phyloP scores from a whole-genome alignment of 129 eudicot species.

The Artemisia tridentata region DNA sequence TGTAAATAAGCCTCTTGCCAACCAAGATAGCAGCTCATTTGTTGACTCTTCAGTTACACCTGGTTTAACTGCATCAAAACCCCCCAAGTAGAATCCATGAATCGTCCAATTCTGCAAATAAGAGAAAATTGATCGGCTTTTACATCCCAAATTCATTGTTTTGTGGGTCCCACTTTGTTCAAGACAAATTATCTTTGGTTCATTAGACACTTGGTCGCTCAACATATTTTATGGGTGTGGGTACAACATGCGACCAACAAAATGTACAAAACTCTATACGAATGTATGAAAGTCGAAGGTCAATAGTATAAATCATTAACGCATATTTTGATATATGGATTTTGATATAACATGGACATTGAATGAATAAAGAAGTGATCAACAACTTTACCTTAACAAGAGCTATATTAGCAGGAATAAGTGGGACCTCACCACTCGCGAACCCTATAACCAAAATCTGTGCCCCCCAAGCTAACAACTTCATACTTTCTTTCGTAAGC shows the following conservation, averaged over 20 bases:
- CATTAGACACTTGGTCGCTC: too few species aligned
- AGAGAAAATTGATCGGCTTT: neutral
- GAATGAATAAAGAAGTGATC: too few species aligned
- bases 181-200: too few species aligned
- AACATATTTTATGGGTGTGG: neutral
- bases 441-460: slow-evolving; percentile 88
- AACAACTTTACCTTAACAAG: slow-evolving; percentile 76
- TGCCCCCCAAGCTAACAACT: slow-evolving; percentile 92
- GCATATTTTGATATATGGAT: too few species aligned
- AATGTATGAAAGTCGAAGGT: too few species aligned
- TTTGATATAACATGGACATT: too few species aligned
- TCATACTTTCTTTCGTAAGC: slow-evolving; percentile 78
- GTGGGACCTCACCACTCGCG: slow-evolving; percentile 94
- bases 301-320: too few species aligned
- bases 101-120: slow-evolving; percentile 82
- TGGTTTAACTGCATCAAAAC: slow-evolving; percentile 54
- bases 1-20: slow-evolving; percentile 63
- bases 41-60: slow-evolving; percentile 67
- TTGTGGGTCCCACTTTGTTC: too few species aligned
- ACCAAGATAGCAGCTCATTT: slow-evolving; percentile 82
- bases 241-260: too few species aligned
- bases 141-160: neutral
- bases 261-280: too few species aligned
- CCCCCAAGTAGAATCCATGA: slow-evolving; percentile 97
- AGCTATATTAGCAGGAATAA: slow-evolving; percentile 89